Base-by-base conservation (phyloP, 202 grass and related monocot species). In the Brachypodium distachyon region DNA sequence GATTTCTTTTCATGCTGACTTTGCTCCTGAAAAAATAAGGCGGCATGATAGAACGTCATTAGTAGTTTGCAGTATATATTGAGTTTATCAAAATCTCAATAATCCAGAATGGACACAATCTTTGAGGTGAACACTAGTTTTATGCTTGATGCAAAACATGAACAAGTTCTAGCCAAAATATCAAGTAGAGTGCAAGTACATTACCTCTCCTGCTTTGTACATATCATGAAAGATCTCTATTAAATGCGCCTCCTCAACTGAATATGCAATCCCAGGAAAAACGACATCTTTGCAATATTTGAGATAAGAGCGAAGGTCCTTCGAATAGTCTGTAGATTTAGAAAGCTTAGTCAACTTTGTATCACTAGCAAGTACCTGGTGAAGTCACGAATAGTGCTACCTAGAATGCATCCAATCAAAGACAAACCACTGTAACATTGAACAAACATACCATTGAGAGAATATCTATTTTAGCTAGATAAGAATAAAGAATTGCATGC, bases 231-330 rank as follows among this genome's bases (percentile, higher is more conserved):
- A 90, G 26, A 78, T 97, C 4, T 94, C 79, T 72, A 89, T 74
- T 49, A 95, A 49, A 47, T 79, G 34, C n/a, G 77, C 51, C 33
- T 92, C 86, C 70, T 94, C 88, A 77, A 43, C 39, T 82, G 76
- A 77, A 73, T 21, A 79, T 53, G 74, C 71, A 69, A 90, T 92
- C 73, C 91, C 91, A 73, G 79, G 31, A 90, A 91, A 94, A 79
- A 94, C 26, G 60, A 88, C 63, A 61, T 97, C 88, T 47, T 87
- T 83, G 82, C 82, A 97, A 64, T 97, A 97, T 37, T 84, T 94
- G 54, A 97, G 76, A 88, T 92, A 97, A 37, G 84, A 88, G 44
- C 21, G 70, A 54, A 92, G 72, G 27, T 94, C 87, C 64, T 64
- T 80, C 1, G 79, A 89, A 87, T 92, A 92, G 9, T 94, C 94